These are phyloP conservation scores for Austroboletus novae-zelandiae DNA, from an alignment of 1,284 basidiomycete species.

Conservation along the genomic window DNA sequence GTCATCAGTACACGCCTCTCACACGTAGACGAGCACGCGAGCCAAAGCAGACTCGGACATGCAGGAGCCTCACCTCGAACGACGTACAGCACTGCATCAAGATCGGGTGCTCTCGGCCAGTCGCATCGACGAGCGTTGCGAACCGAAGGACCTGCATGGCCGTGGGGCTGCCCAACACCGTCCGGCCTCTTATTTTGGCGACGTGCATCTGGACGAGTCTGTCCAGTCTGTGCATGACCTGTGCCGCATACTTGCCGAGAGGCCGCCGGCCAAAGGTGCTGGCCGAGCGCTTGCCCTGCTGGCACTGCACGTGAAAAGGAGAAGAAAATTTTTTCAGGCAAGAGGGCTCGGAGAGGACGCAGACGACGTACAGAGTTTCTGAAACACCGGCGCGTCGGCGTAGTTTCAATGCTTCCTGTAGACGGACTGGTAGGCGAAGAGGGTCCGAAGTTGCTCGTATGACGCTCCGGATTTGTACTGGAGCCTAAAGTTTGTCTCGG, in stretches of 20 bases:
- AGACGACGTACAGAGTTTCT: too few relatives aligned
- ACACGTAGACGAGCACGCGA: neutral
- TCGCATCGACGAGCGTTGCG: conserved; percentile 25
- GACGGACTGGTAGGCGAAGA: too few relatives aligned
- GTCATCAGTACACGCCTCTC: neutral
- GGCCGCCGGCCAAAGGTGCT: conserved; percentile 2
- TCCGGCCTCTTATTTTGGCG: conserved; percentile 12
- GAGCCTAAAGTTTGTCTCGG: conserved; percentile 16
- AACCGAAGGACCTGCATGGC: conserved; percentile 21
- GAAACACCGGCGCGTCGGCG: too few relatives aligned
- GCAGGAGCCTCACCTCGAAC: conserved; percentile 17
- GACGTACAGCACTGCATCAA: conserved; percentile 25
- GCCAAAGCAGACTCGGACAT: neutral
- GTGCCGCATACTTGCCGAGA: conserved; percentile 14
- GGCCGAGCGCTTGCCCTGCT: conserved; percentile 15
- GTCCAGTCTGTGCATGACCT: conserved; percentile 20
- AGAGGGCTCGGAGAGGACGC: too few relatives aligned
- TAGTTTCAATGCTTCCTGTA: too few relatives aligned
- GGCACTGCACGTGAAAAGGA: conserved; percentile 11
- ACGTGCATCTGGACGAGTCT: conserved; percentile 22
- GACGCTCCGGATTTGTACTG: conserved; percentile 7
- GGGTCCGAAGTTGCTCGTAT: neutral
- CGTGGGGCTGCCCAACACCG: conserved; percentile 15
- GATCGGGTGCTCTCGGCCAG: conserved; percentile 26
- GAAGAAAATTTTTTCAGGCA: too few relatives aligned